A percentile compares a stretch with the other conserved stretches of the same genome.
Conservation (phyloP, 2,329 filamentous ascomycete genomes). For the Aspergillus chevalieri region DNA sequence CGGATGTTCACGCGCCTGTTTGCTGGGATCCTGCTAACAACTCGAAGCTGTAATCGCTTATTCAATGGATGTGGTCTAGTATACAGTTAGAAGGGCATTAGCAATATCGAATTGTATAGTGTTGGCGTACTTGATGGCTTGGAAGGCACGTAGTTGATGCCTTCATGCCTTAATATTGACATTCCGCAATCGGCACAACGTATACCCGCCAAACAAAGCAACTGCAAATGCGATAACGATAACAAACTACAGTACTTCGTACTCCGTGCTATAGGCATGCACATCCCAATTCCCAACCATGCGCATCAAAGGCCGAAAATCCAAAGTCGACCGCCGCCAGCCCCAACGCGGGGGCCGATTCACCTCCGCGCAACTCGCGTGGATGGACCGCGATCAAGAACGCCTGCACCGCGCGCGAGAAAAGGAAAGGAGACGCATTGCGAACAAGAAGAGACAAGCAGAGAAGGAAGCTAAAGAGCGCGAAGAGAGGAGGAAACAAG, state of each 20-base stretch:
- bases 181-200: conserved; percentile 21
- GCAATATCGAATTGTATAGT: not conserved
- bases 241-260: not conserved
- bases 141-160: conserved; percentile 9
- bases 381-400: conserved; percentile 38
- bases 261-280: conserved; percentile 17
- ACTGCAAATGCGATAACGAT: not conserved
- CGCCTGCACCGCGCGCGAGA: conserved; percentile 34
- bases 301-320: conserved; percentile 34
- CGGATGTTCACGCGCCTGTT: conserved; percentile 51
- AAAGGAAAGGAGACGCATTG: conserved; percentile 27
- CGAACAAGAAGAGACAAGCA: conserved; percentile 30
- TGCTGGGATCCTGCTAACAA: conserved; percentile 51
- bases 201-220: conserved; percentile 20
- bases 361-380: conserved; percentile 28
- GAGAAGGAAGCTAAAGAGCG: conserved; percentile 30
- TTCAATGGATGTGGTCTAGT: not conserved
- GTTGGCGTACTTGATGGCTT: not conserved
- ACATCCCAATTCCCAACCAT: conserved; percentile 22
- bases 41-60: conserved; percentile 15
- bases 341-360: conserved; percentile 34
- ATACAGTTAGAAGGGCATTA: not conserved
- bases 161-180: not conserved
- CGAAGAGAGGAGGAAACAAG: conserved; percentile 27
- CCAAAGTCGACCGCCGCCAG: conserved; percentile 31